Percentiles rank a stretch among this genome's conserved stretches.
These are phyloP conservation scores for Kuraishia molischiana DNA, from an alignment of 805 yeast genomes.

Conservation along the genomic window DNA sequence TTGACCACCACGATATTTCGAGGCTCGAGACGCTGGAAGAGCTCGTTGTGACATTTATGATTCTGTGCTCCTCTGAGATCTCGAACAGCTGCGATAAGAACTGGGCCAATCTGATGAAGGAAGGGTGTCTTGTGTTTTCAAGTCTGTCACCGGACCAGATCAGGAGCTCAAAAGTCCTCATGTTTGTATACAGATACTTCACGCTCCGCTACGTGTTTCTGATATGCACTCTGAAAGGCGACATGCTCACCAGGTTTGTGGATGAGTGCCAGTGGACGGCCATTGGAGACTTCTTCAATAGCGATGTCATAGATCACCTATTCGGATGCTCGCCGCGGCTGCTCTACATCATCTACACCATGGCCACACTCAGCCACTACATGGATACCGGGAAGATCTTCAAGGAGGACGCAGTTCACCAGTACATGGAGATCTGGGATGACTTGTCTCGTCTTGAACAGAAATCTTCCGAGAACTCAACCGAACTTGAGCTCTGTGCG, in stretches of 20 bases:
- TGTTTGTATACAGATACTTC: conserved; percentile 21
- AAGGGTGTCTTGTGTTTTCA: conserved; percentile 18
- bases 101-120: conserved; percentile 21
- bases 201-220: conserved; percentile 18
- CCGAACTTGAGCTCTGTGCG: conserved; percentile 10
- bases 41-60: conserved; percentile 16
- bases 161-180: conserved; percentile 12
- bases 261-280: conserved; percentile 15
- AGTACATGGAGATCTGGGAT: conserved; percentile 7
- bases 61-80: conserved; percentile 21
- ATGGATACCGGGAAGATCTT: neutral
- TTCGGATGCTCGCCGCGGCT: conserved; percentile 24
- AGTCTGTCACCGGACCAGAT: conserved; percentile 9
- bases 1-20: conserved; percentile 13
- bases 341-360: conserved; percentile 12
- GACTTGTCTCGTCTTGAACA: conserved; percentile 7
- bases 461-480: conserved; percentile 3
- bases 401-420: neutral
- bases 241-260: conserved; percentile 8
- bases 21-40: conserved; percentile 15
- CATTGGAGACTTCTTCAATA: conserved; percentile 14
- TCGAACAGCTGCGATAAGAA: conserved; percentile 15
- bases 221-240: conserved; percentile 14
- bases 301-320: conserved; percentile 18
- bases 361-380: conserved; percentile 10